Evolutionary conservation across 495 filamentous ascomycete species (phyloP).

Genomic region (Talaromyces liani): DNA sequence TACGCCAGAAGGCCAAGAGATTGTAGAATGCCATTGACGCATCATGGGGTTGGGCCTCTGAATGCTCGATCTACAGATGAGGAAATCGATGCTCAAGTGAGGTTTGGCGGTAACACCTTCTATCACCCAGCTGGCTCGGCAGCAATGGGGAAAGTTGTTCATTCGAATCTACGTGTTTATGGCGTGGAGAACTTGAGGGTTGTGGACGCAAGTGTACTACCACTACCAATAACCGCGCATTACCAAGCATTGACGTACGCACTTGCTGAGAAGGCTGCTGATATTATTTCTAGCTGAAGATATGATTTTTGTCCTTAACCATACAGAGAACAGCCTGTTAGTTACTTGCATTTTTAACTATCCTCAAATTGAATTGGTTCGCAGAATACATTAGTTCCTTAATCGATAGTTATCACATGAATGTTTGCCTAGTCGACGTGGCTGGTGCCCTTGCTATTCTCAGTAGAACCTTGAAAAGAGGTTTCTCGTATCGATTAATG

Average conservation of each 20-base stretch:
- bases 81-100: conserved; percentile 16
- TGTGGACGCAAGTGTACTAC: conserved; percentile 33
- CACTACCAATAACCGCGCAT: conserved; percentile 23
- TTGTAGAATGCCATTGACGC: conserved; percentile 12
- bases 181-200: conserved; percentile 31
- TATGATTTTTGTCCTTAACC: neutral
- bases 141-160: conserved; percentile 45
- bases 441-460: too few species aligned
- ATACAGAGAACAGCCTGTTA: too few species aligned
- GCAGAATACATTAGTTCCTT: too few species aligned
- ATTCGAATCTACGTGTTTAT: conserved; percentile 26
- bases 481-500: too few species aligned
- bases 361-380: too few species aligned
- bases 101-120: conserved; percentile 12
- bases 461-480: too few species aligned
- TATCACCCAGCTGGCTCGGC: conserved; percentile 41
- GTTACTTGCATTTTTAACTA: too few species aligned
- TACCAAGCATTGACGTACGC: conserved; percentile 28
- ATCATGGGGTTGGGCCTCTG: conserved; percentile 9
- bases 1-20: conserved; percentile 7
- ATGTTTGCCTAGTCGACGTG: too few species aligned
- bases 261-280: conserved; percentile 40
- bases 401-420: too few species aligned
- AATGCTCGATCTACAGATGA: conserved; percentile 14
- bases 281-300: conserved; percentile 26